Evolutionary conservation across 2,329 filamentous ascomycete genomes (phyloP).

Genomic region (Bipolaris victoriae): DNA sequence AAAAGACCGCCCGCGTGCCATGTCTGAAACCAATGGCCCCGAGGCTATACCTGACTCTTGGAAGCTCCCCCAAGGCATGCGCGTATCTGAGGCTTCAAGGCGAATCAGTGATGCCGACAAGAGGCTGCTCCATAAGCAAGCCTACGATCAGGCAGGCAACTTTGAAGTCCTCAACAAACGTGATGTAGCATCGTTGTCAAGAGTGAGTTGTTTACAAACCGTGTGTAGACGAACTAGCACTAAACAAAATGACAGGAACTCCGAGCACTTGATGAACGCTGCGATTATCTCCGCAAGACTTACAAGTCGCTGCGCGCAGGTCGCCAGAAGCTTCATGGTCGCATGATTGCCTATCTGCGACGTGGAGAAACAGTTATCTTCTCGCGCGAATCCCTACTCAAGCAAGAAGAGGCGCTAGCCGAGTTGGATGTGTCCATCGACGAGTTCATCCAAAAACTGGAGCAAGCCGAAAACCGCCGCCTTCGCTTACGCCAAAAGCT

Average conservation of each 20-base stretch:
- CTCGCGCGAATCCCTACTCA: conserved; percentile 75
- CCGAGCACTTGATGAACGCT: conserved; percentile 75
- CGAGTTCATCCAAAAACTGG: conserved; percentile 80
- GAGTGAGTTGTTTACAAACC: conserved; percentile 51
- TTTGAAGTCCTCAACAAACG: conserved; percentile 50
- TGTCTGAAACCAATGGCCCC: conserved; percentile 41
- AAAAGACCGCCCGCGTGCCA: conserved; percentile 40
- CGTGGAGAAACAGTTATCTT: conserved; percentile 73
- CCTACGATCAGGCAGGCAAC: conserved; percentile 48
- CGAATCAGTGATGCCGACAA: conserved; percentile 46
- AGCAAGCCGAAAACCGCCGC: conserved; percentile 78
- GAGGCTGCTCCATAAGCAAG: conserved; percentile 47
- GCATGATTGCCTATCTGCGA: conserved; percentile 78
- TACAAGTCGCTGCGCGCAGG: conserved; percentile 77
- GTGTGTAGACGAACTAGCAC: conserved; percentile 5
- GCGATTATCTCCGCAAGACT: conserved; percentile 77
- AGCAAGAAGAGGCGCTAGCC: conserved; percentile 78
- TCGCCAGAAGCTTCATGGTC: conserved; percentile 75
- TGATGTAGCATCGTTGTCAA: conserved; percentile 61
- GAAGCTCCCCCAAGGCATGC: conserved; percentile 48
- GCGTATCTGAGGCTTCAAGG: conserved; percentile 42
- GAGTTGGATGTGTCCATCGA: conserved; percentile 80
- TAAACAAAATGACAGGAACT: conserved; percentile 65
- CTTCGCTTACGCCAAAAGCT: conserved; percentile 78
- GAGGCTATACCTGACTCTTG: conserved; percentile 40